Evolutionary conservation across 805 yeast species (phyloP), one percentile per base, ranked within the genome.

Genomic region (Lachancea cidri): DNA sequence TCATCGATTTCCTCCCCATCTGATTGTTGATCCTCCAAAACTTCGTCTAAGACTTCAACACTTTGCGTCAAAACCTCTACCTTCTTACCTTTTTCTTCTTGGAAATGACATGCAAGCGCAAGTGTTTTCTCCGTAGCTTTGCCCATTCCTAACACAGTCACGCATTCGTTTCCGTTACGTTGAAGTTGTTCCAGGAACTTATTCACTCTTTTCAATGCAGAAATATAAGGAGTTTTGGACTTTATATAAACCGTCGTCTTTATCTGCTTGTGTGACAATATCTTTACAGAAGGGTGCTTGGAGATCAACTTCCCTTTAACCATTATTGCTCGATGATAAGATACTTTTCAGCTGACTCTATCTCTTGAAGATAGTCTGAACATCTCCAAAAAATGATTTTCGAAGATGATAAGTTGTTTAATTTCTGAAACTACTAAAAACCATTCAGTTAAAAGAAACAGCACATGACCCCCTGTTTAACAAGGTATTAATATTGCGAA

Each of bases 71-170:
- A 57, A 1, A 84, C 53, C 9, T 83, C 86, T 6, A 85, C 76
- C 43, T 56, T 66, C 54, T 73, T 66, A 6, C 73, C 70, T 31
- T 70, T 64, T 25, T 74, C 72, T 13, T 64, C 65, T 50, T 75
- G 74, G 54, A 80, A 83, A 52, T 78, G 73, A 19, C 77, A 57
- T 0, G 77, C 95, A 1, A 88, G 47, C 11, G 79, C 67, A n/a
- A 83, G 45, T 0, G 81, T 77, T 52, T 75, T 81, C 36, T 73
- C 79, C 7, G 83, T 76, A 7, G 89, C 74, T 42, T 69, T 72
- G 1, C 96, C 96, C 83, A 86, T 79, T 0, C 94, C 96, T 41
- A 76, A 62, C 2, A 88, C 72, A 0, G 72, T 67, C 5, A 86
- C 69, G 53, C 67, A 75, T 19, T 66, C 65, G 15, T 60, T 63